These are phyloP conservation scores for Solanum rostratum DNA, from an alignment of 257 asterid species.

Conservation along the genomic window DNA sequence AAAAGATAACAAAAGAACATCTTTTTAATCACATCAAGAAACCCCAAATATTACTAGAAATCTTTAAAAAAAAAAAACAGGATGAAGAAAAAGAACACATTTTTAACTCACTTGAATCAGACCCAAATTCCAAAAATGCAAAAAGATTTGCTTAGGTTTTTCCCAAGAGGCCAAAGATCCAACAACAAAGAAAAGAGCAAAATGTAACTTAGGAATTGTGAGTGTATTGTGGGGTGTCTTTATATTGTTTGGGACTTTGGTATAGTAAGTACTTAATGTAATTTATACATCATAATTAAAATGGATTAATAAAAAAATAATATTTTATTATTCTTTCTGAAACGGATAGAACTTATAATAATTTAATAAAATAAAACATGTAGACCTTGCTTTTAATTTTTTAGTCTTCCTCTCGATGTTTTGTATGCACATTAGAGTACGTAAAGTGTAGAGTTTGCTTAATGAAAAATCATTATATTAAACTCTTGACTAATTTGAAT, in stretches of 20 bases:
- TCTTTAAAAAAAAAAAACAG: neutral
- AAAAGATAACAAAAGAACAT: neutral
- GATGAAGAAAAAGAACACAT: neutral
- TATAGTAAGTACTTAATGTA: neutral
- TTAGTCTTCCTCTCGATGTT: no score
- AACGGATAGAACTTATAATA: no score
- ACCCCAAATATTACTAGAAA: neutral
- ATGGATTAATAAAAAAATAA: no score
- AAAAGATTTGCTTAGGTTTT: neutral
- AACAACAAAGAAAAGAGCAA: neutral
- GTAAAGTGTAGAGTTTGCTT: fast-evolving
- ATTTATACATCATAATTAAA: no score
- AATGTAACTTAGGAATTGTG: neutral
- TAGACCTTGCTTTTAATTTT: no score
- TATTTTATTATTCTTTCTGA: no score
- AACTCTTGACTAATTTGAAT: fast-evolving
- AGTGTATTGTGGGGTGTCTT: neutral
- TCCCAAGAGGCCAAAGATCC: neutral
- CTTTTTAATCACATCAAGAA: neutral
- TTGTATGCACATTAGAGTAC: no score
- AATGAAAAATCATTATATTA: no score
- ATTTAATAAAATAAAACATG: neutral
- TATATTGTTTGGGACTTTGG: neutral
- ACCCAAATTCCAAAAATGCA: neutral
- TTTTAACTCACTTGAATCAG: neutral